Base-by-base conservation (phyloP, 257 asterid species). In the Scutellaria minor region DNA sequence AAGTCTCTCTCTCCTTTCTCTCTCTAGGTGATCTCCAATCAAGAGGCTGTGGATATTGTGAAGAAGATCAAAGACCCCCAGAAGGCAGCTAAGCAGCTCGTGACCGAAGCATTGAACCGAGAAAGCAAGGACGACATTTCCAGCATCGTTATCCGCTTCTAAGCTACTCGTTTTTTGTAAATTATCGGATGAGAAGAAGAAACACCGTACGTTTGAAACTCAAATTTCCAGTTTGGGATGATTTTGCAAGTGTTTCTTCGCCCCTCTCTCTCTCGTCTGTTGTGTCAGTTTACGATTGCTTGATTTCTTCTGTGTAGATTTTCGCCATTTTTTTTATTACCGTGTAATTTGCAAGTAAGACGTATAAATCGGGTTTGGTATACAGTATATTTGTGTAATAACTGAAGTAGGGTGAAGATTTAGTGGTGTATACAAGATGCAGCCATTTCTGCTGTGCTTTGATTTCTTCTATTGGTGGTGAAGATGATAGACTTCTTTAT, bases 41-140 rank as follows among this genome's bases (percentile, higher is more conserved):
- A 92, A 81, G 98, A 90, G 75, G 96, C 97, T 45, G 92, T 89
- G 12, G 98, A 91, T 75, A 84, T 90, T 9, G 97, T 83, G 14
- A 79, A 75, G 73, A 93, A 83, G 86, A 85, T 84, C 74, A 89
- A 75, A 75, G 93, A 89, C 72, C 98, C 98, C 2, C 91, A 80
- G 82, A 93, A 90, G 77, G 97, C 96, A 53, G 98, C 97, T 35
- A 93, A 88, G 57, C 92, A 85, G 73, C 82, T 93, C 9, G 96
- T 85, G 8, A 9, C 45, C 0, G 98, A 90, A 80, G 97, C 98
- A 18, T 44, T 93, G 80, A 52, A 83, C 78, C 79, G 94, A 79
- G 97, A 93, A 24, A 93, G 98, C 63, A 90, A 87, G 85, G 98
- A 93, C 12, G 98, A 93, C 63, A 90, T 93, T 62, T 90, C 98